phyloP scores from a whole-genome alignment of 805 yeast genomes.

The Candida piceae region DNA sequence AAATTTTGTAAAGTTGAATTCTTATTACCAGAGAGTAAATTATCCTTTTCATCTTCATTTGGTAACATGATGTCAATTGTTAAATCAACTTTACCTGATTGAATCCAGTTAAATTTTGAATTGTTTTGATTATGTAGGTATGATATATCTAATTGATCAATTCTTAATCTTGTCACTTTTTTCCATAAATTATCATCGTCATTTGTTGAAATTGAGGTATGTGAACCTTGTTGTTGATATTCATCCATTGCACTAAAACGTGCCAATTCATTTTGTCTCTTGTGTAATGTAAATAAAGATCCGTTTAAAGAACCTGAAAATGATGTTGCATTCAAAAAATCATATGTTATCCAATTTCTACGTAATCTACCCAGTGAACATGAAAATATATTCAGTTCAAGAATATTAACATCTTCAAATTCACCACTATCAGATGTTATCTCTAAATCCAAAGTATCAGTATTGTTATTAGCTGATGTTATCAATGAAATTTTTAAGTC shows the following conservation, averaged over 20 bases:
- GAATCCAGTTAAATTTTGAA: slow-evolving; percentile 65
- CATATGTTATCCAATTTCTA: slow-evolving; percentile 53
- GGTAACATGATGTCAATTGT: slow-evolving; percentile 73
- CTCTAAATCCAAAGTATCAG: background rate
- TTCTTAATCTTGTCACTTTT: slow-evolving; percentile 41
- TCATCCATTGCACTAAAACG: slow-evolving; percentile 33
- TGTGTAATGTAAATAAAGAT: slow-evolving; percentile 71
- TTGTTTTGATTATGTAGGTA: slow-evolving; percentile 18
- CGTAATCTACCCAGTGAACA: slow-evolving; percentile 60
- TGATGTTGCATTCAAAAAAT: slow-evolving; percentile 63
- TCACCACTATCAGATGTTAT: background rate
- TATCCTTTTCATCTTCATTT: slow-evolving; percentile 31
- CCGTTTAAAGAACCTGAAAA: slow-evolving; percentile 73
- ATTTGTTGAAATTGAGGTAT: slow-evolving; percentile 20
- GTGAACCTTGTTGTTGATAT: slow-evolving; percentile 6
- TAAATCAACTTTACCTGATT: slow-evolving; percentile 64
- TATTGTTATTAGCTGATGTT: slow-evolving; percentile 1
- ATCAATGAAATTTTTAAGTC: slow-evolving; percentile 41
- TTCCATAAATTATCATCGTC: slow-evolving; percentile 42
- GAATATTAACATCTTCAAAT: slow-evolving; percentile 29
- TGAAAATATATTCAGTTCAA: slow-evolving; percentile 55
- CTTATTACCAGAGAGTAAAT: slow-evolving; percentile 8
- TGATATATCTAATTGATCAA: slow-evolving; percentile 34
- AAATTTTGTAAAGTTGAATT: slow-evolving; percentile 10
- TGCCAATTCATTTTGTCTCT: slow-evolving; percentile 56